Evolutionary conservation across 108 stramenopile species (phyloP), one percentile per base, ranked within the genome.

Genomic region (Epithemia pelagica): DNA sequence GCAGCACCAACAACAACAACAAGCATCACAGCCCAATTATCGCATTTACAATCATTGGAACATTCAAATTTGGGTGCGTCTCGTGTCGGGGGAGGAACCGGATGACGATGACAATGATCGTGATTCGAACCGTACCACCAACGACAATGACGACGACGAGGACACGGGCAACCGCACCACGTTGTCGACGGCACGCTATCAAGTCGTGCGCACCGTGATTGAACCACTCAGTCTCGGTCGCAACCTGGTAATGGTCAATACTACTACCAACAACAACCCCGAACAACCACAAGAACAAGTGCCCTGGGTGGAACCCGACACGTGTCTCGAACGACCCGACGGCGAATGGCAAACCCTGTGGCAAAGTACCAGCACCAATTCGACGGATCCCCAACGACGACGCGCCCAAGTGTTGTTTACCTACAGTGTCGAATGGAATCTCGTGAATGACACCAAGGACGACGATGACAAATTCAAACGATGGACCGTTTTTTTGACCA

Each of bases 41-140:
- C 7, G 7, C 56, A 26, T 58, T 58, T 58, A 58, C 56, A 58
- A 58, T 58, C 56, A 58, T 27, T 58, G 56, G 56, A 58, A 58
- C 26, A 26, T 58, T 23, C 7, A 27, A 58, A 19, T 58, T 5
- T 58, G 26, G 25, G 52, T 52, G 52, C 18, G 20, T 19, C 15
- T 19, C 18, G 52, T 15, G 52, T 20, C 52, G 52, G 52, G 52
- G 18, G 52, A 52, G 52, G n/a, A n/a, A n/a, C n/a, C n/a, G n/a
- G n/a, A n/a, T n/a, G n/a, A n/a, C n/a, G n/a, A n/a, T n/a, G n/a
- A n/a, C n/a, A n/a, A n/a, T n/a, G n/a, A n/a, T n/a, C n/a, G n/a
- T n/a, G n/a, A n/a, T n/a, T n/a, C n/a, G n/a, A n/a, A n/a, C n/a
- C n/a, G n/a, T n/a, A n/a, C n/a, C n/a, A n/a, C n/a, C n/a, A n/a